A percentile compares a stretch with the other conserved stretches of the same genome.
Conservation (phyloP, 2,329 filamentous ascomycete genomes). For the Exserohilum turcica region DNA sequence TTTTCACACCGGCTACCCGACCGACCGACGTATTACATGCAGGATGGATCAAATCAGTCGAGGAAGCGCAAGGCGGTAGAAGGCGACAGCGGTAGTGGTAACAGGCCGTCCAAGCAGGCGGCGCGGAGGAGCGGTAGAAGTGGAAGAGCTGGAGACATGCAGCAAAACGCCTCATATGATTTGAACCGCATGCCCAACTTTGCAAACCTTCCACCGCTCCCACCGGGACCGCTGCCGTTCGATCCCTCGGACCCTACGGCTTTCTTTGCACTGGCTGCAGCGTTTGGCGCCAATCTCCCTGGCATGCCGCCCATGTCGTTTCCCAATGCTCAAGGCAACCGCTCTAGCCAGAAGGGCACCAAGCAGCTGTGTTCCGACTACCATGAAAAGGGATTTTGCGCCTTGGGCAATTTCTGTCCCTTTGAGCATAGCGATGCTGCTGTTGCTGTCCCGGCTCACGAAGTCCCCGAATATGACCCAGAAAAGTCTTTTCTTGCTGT, state of each 20-base stretch:
- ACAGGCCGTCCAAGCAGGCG: constrained; percentile 62
- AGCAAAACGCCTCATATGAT: constrained; percentile 12
- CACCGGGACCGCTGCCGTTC: constrained; percentile 57
- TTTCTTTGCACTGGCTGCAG: constrained; percentile 65
- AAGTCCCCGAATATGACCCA: constrained; percentile 62
- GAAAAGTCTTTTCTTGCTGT: constrained; percentile 54
- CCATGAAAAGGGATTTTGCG: constrained; percentile 74
- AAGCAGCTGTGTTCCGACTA: constrained; percentile 69
- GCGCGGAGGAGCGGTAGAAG: constrained; percentile 53
- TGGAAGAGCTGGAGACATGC: constrained; percentile 10
- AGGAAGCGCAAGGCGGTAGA: constrained; percentile 65
- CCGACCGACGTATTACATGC: constrained; percentile 12
- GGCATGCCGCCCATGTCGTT: constrained; percentile 45
- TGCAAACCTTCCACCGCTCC: constrained; percentile 45
- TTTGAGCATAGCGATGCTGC: constrained; percentile 67
- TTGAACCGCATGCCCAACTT: constrained; percentile 22
- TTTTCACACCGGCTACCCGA: constrained; percentile 19
- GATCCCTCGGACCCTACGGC: constrained; percentile 67
- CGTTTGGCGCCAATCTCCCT: constrained; percentile 47
- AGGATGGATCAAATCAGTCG: constrained; percentile 35
- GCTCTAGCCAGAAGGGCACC: constrained; percentile 17
- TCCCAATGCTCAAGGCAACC: constrained; percentile 40
- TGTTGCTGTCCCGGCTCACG: constrained; percentile 15
- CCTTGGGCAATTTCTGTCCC: constrained; percentile 67
- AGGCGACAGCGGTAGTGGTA: constrained; percentile 52